Conservation (phyloP, 768 basidiomycete species). For the Lactarius hatsudake region DNA sequence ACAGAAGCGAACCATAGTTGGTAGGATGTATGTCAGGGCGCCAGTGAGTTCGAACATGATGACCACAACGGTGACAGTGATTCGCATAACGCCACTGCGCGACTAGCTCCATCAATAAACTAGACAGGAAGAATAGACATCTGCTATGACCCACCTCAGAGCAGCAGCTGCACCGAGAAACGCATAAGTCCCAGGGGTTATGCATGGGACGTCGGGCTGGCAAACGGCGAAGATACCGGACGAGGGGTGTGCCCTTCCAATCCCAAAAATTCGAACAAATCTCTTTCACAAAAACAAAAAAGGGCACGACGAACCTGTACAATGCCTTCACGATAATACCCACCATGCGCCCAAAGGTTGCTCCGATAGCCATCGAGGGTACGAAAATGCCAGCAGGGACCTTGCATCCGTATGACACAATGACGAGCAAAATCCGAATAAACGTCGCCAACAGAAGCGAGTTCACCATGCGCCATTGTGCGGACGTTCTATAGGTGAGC, state of each 20-base stretch:
- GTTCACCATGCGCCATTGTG: constrained; percentile 94
- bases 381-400: constrained; percentile 98
- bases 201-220: constrained; percentile 89
- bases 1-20: constrained; percentile 77
- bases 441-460: constrained; percentile 89
- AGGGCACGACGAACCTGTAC: constrained; percentile 54
- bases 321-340: constrained; percentile 95
- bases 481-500: constrained; percentile 56
- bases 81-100: constrained; percentile 87
- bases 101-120: not conserved
- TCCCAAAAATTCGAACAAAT: constrained; percentile 8
- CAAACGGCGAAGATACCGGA: constrained; percentile 90
- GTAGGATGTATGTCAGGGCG: constrained; percentile 93
- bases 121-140: not conserved
- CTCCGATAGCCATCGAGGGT: constrained; percentile 98
- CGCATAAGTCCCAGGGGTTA: constrained; percentile 98
- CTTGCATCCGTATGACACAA: constrained; percentile 93
- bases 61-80: constrained; percentile 96
- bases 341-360: constrained; percentile 94
- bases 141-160: constrained; percentile 57
- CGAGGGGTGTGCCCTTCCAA: constrained; percentile 69
- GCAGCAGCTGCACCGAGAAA: constrained; percentile 96
- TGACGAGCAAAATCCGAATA: constrained; percentile 80
- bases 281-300: not conserved
- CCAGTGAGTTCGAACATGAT: constrained; percentile 99